Percentiles rank a stretch among this genome's conserved stretches.
These are phyloP conservation scores for Calonectria pteridis DNA, from an alignment of 2,329 filamentous ascomycete species.

Conservation along the genomic window DNA sequence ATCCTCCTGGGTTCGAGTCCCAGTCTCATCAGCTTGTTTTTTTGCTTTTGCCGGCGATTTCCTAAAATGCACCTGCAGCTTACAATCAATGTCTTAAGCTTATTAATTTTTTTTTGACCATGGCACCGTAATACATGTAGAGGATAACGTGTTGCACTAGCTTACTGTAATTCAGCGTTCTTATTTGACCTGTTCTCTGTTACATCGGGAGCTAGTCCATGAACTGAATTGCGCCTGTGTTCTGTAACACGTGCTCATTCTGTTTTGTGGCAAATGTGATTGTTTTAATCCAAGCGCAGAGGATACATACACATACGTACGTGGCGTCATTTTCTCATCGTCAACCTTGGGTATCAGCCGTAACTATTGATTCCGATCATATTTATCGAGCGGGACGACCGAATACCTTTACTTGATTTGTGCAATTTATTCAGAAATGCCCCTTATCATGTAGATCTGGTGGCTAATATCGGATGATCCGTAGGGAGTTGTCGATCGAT, in stretches of 20 bases:
- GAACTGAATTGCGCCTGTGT: not conserved
- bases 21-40: constrained; percentile 44
- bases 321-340: not conserved
- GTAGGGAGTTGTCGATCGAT: constrained; percentile 30
- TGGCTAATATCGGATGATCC: constrained; percentile 33
- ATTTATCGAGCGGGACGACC: not conserved
- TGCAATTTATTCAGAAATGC: not conserved
- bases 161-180: not conserved
- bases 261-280: not conserved
- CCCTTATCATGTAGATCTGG: not conserved
- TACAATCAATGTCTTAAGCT: not conserved
- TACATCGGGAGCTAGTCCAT: not conserved
- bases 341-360: not conserved
- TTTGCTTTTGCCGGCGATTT: not conserved
- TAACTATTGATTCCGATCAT: not conserved
- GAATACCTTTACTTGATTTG: not conserved
- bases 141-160: not conserved
- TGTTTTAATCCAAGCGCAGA: not conserved
- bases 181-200: not conserved
- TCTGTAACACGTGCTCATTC: not conserved
- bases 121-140: not conserved
- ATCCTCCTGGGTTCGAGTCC: constrained; percentile 47
- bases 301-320: not conserved
- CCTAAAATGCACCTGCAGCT: not conserved
- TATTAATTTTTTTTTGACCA: not conserved